These are phyloP conservation scores for Beauveria scarabaeidicola DNA, from an alignment of 2,329 filamentous ascomycete species.

Conservation along the genomic window DNA sequence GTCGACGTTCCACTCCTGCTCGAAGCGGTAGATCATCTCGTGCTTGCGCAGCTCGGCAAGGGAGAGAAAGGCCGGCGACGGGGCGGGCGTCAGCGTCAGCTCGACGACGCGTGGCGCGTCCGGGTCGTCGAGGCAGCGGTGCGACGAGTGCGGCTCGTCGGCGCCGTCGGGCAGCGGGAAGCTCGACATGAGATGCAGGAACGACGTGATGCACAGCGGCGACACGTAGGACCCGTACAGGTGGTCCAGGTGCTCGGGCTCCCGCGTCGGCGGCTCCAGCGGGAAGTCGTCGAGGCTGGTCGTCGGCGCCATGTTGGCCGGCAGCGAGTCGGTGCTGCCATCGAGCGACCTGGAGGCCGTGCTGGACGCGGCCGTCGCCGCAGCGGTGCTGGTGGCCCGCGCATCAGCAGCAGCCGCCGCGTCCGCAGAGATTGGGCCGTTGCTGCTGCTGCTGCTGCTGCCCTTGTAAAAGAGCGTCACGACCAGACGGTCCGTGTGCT, in stretches of 20 bases:
- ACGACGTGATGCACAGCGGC: slow-evolving; percentile 56
- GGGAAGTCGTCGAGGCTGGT: slow-evolving; percentile 50
- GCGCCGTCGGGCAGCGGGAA: slow-evolving; percentile 47
- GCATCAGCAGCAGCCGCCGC: slow-evolving; percentile 16
- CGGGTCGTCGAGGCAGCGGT: slow-evolving; percentile 55
- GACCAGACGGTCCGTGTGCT: slow-evolving; percentile 42
- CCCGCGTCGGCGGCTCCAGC: slow-evolving; percentile 47
- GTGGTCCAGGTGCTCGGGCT: slow-evolving; percentile 51
- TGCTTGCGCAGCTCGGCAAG: slow-evolving; percentile 67
- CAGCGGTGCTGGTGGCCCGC: slow-evolving; percentile 14
- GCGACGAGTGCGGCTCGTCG: slow-evolving; percentile 49
- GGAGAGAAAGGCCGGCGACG: slow-evolving; percentile 53
- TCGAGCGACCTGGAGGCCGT: slow-evolving; percentile 18
- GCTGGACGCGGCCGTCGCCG: neutral
- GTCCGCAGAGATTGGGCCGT: slow-evolving; percentile 2
- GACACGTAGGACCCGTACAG: slow-evolving; percentile 59
- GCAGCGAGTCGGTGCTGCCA: slow-evolving; percentile 28
- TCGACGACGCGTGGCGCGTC: slow-evolving; percentile 57
- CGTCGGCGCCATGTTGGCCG: slow-evolving; percentile 51
- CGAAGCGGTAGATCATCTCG: slow-evolving; percentile 74
- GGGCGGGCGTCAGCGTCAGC: slow-evolving; percentile 52
- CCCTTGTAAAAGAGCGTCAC: slow-evolving; percentile 58
- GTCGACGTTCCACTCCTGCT: slow-evolving; percentile 83
- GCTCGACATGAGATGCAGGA: slow-evolving; percentile 56
- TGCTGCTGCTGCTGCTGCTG: slow-evolving; percentile 20